These are phyloP conservation scores for Mucor mucedo DNA, from an alignment of 371 early-diverging fungal genomes.

Conservation along the genomic window DNA sequence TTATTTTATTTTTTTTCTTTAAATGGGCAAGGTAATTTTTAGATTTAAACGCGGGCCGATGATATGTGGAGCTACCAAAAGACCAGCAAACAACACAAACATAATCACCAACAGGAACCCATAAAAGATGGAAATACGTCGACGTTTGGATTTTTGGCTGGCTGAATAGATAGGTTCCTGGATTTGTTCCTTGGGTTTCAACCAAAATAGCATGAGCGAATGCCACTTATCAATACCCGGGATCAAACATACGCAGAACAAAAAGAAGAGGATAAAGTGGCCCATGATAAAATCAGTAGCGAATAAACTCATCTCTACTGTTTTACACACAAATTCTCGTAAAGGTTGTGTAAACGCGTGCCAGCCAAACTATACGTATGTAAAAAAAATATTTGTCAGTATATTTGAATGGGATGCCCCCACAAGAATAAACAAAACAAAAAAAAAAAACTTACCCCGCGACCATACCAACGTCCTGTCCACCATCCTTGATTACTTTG, in stretches of 20 bases:
- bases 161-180: slow-evolving; percentile 75
- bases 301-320: slow-evolving; percentile 84
- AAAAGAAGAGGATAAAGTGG: slow-evolving; percentile 72
- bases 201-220: slow-evolving; percentile 83
- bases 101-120: slow-evolving; percentile 59
- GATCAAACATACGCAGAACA: slow-evolving; percentile 69
- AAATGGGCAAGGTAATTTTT: slow-evolving; percentile 25
- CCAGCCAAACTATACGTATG: slow-evolving; percentile 58
- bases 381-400: slow-evolving; percentile 28
- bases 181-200: slow-evolving; percentile 76
- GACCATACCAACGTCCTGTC: slow-evolving; percentile 85
- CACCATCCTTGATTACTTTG: slow-evolving; percentile 86
- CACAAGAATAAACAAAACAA: not conserved
- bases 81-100: slow-evolving; percentile 19
- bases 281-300: slow-evolving; percentile 79
- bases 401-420: too few relatives aligned
- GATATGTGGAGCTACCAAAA: slow-evolving; percentile 27
- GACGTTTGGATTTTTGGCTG: slow-evolving; percentile 61
- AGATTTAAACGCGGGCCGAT: slow-evolving; percentile 26
- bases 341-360: slow-evolving; percentile 68
- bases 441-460: slow-evolving; percentile 50
- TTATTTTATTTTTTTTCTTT: not conserved
- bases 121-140: slow-evolving; percentile 63
- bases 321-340: slow-evolving; percentile 83
- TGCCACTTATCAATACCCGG: slow-evolving; percentile 81